These are phyloP conservation scores for Calendula officinalis DNA, from an alignment of 129 eudicot species.

Conservation along the genomic window DNA sequence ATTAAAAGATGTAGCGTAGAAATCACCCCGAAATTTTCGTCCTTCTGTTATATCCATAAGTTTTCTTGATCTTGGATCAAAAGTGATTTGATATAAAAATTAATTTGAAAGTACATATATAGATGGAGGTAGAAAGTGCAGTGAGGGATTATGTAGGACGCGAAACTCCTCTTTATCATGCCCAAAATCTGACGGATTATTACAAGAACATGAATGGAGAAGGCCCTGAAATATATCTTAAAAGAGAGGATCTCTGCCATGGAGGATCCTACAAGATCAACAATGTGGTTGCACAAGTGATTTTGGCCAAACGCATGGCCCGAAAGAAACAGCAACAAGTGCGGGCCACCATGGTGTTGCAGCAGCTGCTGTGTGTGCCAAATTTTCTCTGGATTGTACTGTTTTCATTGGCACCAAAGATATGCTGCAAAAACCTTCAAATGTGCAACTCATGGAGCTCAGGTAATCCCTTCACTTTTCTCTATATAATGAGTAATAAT, in stretches of 20 bases:
- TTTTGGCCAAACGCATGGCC: slow-evolving; percentile 63
- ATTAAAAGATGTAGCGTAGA: too few species aligned
- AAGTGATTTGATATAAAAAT: slow-evolving; percentile 18
- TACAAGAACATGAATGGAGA: slow-evolving; percentile 52
- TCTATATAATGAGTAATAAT: too few species aligned
- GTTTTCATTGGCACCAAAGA: slow-evolving; percentile 44
- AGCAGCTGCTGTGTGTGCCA: slow-evolving; percentile 70
- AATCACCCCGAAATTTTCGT: too few species aligned
- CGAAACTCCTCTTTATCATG: slow-evolving; percentile 62
- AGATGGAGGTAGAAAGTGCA: too few species aligned
- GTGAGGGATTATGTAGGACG: slow-evolving; percentile 71
- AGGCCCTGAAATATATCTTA: slow-evolving; percentile 69
- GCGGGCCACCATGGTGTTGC: slow-evolving; percentile 66
- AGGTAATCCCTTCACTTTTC: too few species aligned
- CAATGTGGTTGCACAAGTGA: slow-evolving; percentile 53
- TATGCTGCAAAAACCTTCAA: slow-evolving; percentile 38
- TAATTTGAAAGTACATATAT: slow-evolving; percentile 14
- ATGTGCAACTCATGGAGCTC: too few species aligned
- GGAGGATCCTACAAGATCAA: slow-evolving; percentile 74
- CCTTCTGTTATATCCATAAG: too few species aligned
- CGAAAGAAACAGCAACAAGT: slow-evolving; percentile 58
- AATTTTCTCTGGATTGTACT: slow-evolving; percentile 44
- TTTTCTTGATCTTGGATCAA: neutral
- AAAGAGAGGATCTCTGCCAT: slow-evolving; percentile 84
- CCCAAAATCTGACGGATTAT: slow-evolving; percentile 59